Conservation (phyloP, 2,329 filamentous ascomycete genomes). For the Aspergillus texensis region DNA sequence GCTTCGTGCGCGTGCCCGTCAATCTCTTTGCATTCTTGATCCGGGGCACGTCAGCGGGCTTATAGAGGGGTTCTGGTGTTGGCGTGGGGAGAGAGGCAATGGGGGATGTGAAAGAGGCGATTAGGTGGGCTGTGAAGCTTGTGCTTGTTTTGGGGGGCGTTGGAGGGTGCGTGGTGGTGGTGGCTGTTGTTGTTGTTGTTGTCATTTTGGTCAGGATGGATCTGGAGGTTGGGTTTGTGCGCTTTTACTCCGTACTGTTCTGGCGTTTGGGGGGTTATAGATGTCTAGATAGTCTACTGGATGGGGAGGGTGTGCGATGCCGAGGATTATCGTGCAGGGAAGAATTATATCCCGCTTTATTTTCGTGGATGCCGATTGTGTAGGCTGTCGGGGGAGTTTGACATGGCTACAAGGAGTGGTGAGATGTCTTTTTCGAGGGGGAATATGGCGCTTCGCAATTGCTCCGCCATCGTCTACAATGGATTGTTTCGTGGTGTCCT, state of each 20-base stretch:
- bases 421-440: not conserved
- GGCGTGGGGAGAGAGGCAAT: slow-evolving; percentile 9
- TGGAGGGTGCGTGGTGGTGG: not conserved
- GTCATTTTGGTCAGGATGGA: not conserved
- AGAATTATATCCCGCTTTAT: slow-evolving; percentile 9
- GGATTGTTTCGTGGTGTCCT: not conserved
- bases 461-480: not conserved
- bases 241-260: too few species aligned
- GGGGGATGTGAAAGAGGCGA: slow-evolving; percentile 3
- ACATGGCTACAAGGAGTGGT: not conserved
- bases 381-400: not conserved
- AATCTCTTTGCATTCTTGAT: slow-evolving; percentile 36
- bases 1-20: slow-evolving; percentile 34
- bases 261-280: not conserved
- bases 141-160: not conserved
- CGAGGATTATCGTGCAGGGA: slow-evolving; percentile 4
- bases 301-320: not conserved
- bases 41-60: slow-evolving; percentile 26
- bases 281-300: not conserved
- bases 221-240: too few species aligned
- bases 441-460: not conserved
- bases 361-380: not conserved
- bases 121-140: slow-evolving; percentile 2
- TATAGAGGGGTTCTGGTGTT: slow-evolving; percentile 25
- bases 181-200: not conserved